Evolutionary conservation across 2,329 filamentous ascomycete species (phyloP), one percentile per base, ranked within the genome.

Genomic region (Trichoderma sp.): DNA sequence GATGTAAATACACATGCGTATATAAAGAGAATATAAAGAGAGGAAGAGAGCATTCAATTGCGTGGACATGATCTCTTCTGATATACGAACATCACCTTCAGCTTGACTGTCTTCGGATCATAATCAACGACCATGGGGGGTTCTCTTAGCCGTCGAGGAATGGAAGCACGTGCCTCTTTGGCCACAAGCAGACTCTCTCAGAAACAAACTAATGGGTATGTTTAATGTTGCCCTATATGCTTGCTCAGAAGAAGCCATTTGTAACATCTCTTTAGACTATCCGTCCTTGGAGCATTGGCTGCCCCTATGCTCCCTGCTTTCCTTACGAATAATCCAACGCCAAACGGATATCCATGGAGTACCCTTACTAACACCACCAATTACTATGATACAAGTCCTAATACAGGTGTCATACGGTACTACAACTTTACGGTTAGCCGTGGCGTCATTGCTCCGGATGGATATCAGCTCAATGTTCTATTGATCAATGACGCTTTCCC

Each of bases 401-500:
- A 84, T 41, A 91, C 90, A 0, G 88, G 89, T 14, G 86, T 90
- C 2, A 89, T 88, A 27, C 84, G 90, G 12, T 84, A 85, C 53
- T 91, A 90, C 77, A 86, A 90, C 77, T 89, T 90, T 75, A 87
- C 85, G 4, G 81, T 91, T 75, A 88, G 85, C 75, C 85, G 88
- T 21, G 87, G 85, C 2, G 80, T 83, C 53, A 86, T 90, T 71
- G 86, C 87, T 0, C 89, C 89, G 0, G 91, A 92, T 79, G 90
- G 91, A 24, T 89, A 90, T 74, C 81, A 87, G 71, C 75, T 85
- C 82, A 75, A 84, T 5, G 87, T 86, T 4, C 87, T 95, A 76
- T 85, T 93, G 35, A 85, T 93, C 80, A 93, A 93, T 80, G 89
- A 89, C 9, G 87, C 90, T 60, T 92, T 90, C 76, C 93, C 93